Conservation (phyloP, 441 rosid genomes). For the Syzygium syzygioides region DNA sequence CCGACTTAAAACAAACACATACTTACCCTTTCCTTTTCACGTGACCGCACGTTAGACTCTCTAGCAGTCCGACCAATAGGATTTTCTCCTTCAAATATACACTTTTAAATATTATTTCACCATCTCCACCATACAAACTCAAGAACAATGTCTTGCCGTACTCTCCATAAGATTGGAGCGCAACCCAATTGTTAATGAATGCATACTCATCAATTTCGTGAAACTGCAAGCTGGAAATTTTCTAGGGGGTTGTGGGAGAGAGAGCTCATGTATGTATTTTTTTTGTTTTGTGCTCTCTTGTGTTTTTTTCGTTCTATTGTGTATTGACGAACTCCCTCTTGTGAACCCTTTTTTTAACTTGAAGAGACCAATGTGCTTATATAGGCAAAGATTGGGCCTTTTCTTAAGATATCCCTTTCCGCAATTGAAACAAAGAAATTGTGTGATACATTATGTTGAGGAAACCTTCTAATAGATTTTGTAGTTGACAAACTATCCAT, state of each 20-base stretch:
- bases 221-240: neutral
- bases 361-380: neutral
- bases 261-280: neutral
- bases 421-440: neutral
- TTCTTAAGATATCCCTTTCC: neutral
- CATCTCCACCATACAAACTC: neutral
- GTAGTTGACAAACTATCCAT: too few species aligned
- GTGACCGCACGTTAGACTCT: neutral
- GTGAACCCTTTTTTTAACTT: neutral
- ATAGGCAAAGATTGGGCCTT: neutral
- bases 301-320: neutral
- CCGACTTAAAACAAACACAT: neutral
- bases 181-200: neutral
- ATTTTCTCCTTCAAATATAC: neutral
- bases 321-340: neutral
- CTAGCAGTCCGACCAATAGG: neutral
- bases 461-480: too few species aligned
- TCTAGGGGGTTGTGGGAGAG: neutral
- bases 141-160: neutral
- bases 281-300: neutral
- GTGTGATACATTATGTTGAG: neutral
- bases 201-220: neutral
- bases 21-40: neutral
- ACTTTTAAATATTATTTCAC: neutral
- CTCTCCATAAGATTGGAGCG: neutral